Percentiles rank a stretch among this genome's conserved stretches.
These are phyloP conservation scores for Cryptococcus deneoformans DNA, from an alignment of 1,284 basidiomycete species.

Conservation along the genomic window DNA sequence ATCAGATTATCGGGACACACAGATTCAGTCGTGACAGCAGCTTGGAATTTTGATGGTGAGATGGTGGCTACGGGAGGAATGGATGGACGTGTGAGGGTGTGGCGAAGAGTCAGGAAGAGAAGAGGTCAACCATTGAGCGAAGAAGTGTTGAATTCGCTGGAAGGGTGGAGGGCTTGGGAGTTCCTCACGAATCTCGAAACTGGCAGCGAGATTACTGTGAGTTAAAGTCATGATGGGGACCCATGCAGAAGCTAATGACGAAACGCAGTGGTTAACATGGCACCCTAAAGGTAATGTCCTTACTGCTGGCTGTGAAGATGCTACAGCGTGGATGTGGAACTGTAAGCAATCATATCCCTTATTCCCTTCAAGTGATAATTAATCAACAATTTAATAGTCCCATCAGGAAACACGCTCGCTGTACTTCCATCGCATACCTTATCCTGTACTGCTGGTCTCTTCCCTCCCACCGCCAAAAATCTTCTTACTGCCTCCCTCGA, in stretches of 20 bases:
- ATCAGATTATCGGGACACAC: constrained; percentile 84
- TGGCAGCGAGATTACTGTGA: constrained; percentile 88
- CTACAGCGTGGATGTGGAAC: constrained; percentile 97
- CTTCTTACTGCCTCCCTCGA: constrained; percentile 84
- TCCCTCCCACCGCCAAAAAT: constrained; percentile 72
- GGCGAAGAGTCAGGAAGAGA: constrained; percentile 62
- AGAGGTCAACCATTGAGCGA: constrained; percentile 1
- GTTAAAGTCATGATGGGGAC: constrained; percentile 39
- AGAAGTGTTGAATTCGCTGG: constrained; percentile 52
- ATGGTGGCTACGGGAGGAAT: constrained; percentile 93
- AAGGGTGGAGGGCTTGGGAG: constrained; percentile 77
- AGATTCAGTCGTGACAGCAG: constrained; percentile 79
- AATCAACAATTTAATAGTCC: constrained; percentile 58
- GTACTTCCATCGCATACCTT: constrained; percentile 90
- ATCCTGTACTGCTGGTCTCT: constrained; percentile 81
- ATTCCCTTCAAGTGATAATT: too few species aligned
- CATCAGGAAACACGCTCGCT: constrained; percentile 89
- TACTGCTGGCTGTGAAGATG: constrained; percentile 90
- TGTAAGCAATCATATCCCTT: constrained; percentile 51
- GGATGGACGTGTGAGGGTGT: constrained; percentile 91
- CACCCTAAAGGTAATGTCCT: constrained; percentile 91
- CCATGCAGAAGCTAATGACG: not conserved
- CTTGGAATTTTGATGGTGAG: constrained; percentile 83
- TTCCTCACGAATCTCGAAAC: constrained; percentile 89
- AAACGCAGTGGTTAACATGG: constrained; percentile 86